A percentile compares a stretch with the other conserved stretches of the same genome.
Conservation (phyloP, 2,329 filamentous ascomycete species). For the Beauveria sp. region DNA sequence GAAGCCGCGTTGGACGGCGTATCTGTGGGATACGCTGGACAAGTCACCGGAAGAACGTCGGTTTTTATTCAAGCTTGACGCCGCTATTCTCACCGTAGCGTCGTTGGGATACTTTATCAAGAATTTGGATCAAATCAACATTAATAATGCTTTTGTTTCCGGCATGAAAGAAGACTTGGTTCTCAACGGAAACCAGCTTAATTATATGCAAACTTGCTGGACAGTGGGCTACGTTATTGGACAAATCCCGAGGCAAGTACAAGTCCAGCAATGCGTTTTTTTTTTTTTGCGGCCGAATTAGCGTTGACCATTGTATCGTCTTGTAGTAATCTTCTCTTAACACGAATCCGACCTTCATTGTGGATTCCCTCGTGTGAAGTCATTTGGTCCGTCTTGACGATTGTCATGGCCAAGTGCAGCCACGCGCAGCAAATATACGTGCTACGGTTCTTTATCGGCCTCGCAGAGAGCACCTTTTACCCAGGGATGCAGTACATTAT, state of each 20-base stretch:
- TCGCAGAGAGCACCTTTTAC: conserved; percentile 31
- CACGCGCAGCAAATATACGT: conserved; percentile 28
- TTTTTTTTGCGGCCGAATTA: not conserved
- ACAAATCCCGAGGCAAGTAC: conserved; percentile 24
- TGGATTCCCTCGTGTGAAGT: conserved; percentile 33
- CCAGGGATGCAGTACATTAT: conserved; percentile 32
- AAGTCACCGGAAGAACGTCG: conserved; percentile 24
- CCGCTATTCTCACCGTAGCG: conserved; percentile 26
- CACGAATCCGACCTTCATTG: conserved; percentile 29
- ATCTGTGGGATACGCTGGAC: conserved; percentile 30
- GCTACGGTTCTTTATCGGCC: conserved; percentile 37
- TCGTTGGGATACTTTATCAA: conserved; percentile 27
- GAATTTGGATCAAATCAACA: conserved; percentile 31
- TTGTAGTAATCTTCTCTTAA: conserved; percentile 28
- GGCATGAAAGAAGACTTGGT: conserved; percentile 37
- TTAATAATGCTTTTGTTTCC: conserved; percentile 37
- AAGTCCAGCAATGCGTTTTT: not conserved
- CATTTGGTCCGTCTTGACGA: conserved; percentile 23
- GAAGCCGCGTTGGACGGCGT: conserved; percentile 24
- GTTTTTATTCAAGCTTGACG: conserved; percentile 27
- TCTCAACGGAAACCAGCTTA: conserved; percentile 42
- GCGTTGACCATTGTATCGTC: not conserved
- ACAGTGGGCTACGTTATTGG: conserved; percentile 52
- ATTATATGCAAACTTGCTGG: conserved; percentile 46
- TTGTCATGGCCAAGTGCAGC: conserved; percentile 28